phyloP scores from a whole-genome alignment of 208 protist species.

The Leishmania mexicana region DNA sequence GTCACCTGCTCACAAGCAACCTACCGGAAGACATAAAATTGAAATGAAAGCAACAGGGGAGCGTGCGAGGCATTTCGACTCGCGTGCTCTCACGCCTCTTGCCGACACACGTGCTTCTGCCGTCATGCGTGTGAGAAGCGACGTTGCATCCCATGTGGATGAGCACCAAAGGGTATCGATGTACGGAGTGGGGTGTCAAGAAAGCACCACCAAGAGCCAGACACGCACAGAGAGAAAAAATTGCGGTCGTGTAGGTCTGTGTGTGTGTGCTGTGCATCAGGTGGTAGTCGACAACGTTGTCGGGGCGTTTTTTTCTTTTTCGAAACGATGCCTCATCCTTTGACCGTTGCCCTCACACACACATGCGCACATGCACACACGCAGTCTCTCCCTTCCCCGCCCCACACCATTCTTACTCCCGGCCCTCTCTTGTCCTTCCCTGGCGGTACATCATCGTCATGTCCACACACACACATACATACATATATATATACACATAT shows the following conservation, averaged over 20 bases:
- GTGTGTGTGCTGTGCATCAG: neutral
- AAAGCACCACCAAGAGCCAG: neutral
- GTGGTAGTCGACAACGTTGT: neutral
- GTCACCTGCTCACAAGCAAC: neutral
- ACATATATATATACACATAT: neutral
- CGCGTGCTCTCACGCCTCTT: neutral
- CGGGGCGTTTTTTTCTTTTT: neutral
- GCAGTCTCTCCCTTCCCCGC: neutral
- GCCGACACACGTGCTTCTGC: neutral
- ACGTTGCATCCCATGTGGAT: neutral
- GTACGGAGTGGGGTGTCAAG: neutral
- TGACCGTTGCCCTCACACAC: neutral
- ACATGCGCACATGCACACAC: neutral
- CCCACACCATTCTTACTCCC: neutral
- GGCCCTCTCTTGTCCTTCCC: neutral
- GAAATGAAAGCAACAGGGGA: neutral
- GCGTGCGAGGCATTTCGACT: neutral
- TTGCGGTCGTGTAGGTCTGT: neutral
- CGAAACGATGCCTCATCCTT: neutral
- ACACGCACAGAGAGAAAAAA: neutral
- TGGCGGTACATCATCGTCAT: neutral
- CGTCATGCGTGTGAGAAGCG: neutral
- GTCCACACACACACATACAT: neutral
- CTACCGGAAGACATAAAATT: neutral
- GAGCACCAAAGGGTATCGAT: neutral